Evolutionary conservation across 805 yeast genomes (phyloP), one percentile per base, ranked within the genome.

Genomic region (Clavispora fructus): DNA sequence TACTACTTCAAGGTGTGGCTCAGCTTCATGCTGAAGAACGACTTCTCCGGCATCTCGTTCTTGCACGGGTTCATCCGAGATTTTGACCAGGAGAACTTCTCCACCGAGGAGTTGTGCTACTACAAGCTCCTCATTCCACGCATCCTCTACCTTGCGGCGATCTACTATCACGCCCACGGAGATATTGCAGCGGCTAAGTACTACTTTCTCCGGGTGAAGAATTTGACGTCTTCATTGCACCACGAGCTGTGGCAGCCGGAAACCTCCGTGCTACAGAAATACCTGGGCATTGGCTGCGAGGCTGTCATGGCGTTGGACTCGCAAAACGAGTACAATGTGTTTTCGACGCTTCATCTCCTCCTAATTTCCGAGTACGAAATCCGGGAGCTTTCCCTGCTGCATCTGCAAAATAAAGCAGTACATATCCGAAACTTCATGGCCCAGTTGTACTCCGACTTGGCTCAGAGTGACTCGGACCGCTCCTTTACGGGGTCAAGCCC

Each of bases 101-200:
- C 72, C 2, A 61, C 63, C 2, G 74, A 68, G 48, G 79, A 76
- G 42, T 51, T 68, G 43, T 48, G 60, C n/a, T 55, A 65, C 25
- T 71, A 66, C 47, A 67, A 64, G 41, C 57, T 59, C 25, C 46
- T 75, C 17, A 47, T 71, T 4, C 71, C 78, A 2, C 57, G 61
- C 32, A 55, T 74, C 4, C 64, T 63, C 27, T 74, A 71, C 48
- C 48, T 76, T 16, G 64, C 68, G 41, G 82, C 71, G 1, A 40
- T 68, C 4, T 63, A 65, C 43, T 60, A 64, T 48, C 81, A 77
- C 42, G 47, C 58, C 13, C 52, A 56, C 10, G 73, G 74, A 4
- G 64, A 72, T 17, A 45, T 68, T 5, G 56, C 58, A 16, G 57
- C 63, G 1, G 71, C 80, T 1, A 66, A 70, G 44, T 66, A 64